Base-by-base conservation (phyloP, 345 rosid genomes). In the Rhodamnia rubescens region DNA sequence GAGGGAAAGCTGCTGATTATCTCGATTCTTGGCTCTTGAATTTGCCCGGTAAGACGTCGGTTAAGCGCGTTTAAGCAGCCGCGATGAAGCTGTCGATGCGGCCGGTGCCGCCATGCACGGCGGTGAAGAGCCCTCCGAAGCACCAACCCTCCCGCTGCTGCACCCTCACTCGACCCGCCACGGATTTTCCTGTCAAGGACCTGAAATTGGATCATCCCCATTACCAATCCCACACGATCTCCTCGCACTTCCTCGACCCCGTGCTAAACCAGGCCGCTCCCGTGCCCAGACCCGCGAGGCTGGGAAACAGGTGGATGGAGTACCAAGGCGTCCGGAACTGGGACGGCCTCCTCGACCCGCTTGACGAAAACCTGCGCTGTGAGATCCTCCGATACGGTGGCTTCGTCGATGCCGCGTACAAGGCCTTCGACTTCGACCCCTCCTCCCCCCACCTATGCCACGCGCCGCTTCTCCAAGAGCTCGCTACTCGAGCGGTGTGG, bases 381-480 rank as follows among this genome's bases (percentile, higher is more conserved):
- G 99, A 96, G 85, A 95, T 97, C 61, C 92, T 97, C 51, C 93
- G 99, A 26, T 97, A 97, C 74, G 99, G 99, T 12, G 87, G 87
- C 10, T 96, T 97, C 87, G 95, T 96, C 0, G 95, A 95, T 15
- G 94, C 98, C 9, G 93, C 99, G 7, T 97, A 97, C 81, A 90
- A 90, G 82, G 86, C 98, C 2, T 97, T 92, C 56, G 97, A 97
- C 88, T 95, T 94, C 57, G 94, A 96, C 82, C 92, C 94, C 11
- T 92, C 95, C 0, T 94, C 98, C 1, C 1, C 92, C 96, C 1
- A 89, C 95, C 22, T 95, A 92, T 47, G 98, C 93, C 9, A 87
- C 91, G 22, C 93, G 96, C 84, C 90, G 89, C 36, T 94, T 88
- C 86, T 89, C 95, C 13, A 94, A 90, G 74, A 89, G 58, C 84